Evolutionary conservation across 1,284 basidiomycete species (phyloP).

Genomic region (Volvariella volvacea): DNA sequence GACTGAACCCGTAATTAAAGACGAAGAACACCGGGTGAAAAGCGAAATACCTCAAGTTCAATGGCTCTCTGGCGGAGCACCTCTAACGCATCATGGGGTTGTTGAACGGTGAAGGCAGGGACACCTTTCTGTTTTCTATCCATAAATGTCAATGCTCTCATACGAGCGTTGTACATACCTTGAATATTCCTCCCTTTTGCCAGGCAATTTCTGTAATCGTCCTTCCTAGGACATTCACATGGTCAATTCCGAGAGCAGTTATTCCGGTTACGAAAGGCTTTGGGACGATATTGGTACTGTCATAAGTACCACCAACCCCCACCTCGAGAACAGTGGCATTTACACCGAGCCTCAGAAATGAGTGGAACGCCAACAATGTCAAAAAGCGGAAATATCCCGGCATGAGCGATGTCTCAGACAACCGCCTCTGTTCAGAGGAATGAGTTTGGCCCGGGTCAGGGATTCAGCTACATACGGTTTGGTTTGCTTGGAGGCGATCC

Average conservation of each 20-base stretch:
- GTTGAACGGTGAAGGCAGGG: constrained; percentile 80
- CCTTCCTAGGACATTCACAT: constrained; percentile 86
- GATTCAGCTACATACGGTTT: constrained; percentile 35
- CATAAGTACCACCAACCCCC: constrained; percentile 91
- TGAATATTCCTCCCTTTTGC: constrained; percentile 98
- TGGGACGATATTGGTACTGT: constrained; percentile 96
- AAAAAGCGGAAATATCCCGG: constrained; percentile 95
- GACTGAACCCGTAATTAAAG: constrained; percentile 30
- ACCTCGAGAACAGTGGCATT: constrained; percentile 95
- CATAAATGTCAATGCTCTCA: constrained; percentile 3
- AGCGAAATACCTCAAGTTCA: constrained; percentile 48
- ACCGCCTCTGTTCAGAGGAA: constrained; percentile 35
- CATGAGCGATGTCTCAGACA: constrained; percentile 57
- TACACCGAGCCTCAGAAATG: constrained; percentile 75
- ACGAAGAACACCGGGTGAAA: background rate
- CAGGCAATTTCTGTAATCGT: constrained; percentile 88
- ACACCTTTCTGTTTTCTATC: constrained; percentile 53
- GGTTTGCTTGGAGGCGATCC: constrained; percentile 78
- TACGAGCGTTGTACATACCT: constrained; percentile 44
- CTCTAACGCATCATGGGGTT: constrained; percentile 63
- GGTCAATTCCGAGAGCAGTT: constrained; percentile 89
- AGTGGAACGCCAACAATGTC: constrained; percentile 89
- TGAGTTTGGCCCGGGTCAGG: background rate
- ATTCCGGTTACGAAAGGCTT: constrained; percentile 87
- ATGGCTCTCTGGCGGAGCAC: constrained; percentile 64